Conservation (phyloP, 192 early-diverging fungal species). For the Entomortierella beljakovae region DNA sequence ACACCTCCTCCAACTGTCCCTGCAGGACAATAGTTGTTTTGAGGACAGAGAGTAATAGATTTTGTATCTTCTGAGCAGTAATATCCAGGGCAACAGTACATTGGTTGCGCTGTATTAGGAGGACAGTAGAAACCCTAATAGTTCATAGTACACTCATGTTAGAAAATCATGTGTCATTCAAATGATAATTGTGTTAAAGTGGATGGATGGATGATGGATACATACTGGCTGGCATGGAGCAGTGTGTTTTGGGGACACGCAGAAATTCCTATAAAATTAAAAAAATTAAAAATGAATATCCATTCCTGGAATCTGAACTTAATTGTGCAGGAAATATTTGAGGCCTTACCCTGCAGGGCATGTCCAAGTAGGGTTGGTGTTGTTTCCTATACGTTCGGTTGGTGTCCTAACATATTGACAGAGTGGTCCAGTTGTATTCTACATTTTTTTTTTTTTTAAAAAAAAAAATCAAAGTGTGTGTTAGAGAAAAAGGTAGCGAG, state of each 20-base stretch:
- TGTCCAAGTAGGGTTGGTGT: conserved; percentile 26
- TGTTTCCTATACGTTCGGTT: conserved; percentile 1
- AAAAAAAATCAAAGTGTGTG: not conserved
- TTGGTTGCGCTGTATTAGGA: conserved; percentile 63
- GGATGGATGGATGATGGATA: too few species aligned
- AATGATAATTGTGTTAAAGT: not conserved
- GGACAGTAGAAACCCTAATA: conserved; percentile 63
- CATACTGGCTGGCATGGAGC: conserved; percentile 34
- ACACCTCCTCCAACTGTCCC: conserved; percentile 54
- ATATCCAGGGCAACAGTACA: conserved; percentile 70
- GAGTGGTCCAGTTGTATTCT: conserved; percentile 22
- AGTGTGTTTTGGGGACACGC: conserved; percentile 35
- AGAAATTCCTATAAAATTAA: conserved; percentile 13
- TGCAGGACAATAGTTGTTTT: conserved; percentile 62
- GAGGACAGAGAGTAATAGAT: conserved; percentile 60
- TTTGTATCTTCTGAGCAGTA: conserved; percentile 63
- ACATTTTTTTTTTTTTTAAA: not conserved
- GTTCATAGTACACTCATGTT: too few species aligned
- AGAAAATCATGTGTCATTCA: not conserved
- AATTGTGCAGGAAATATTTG: not conserved
- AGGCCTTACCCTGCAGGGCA: conserved; percentile 37
- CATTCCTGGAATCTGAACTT: not conserved
- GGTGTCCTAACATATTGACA: conserved; percentile 48
- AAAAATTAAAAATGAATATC: not conserved
- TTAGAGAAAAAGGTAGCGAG: not conserved